Base-by-base conservation (phyloP, 1,284 basidiomycete genomes). In the Taiwanofungus camphoratus region DNA sequence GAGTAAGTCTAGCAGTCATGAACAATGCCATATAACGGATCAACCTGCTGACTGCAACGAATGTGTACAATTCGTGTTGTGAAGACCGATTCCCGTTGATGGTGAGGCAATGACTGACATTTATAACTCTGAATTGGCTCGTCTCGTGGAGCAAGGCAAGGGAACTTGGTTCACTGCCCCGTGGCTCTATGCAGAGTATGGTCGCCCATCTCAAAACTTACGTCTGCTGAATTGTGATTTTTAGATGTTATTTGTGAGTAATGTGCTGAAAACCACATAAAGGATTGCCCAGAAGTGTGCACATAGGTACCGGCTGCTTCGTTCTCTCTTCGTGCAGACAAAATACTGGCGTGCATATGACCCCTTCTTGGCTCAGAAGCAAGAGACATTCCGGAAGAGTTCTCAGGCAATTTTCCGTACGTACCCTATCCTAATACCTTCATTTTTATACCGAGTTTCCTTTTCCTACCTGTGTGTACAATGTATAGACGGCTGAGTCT, bases 171-270 rank as follows among this genome's bases (percentile, higher is more conserved):
- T 93, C 60, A 86, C 78, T 2, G 82, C 89, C 6, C 88, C 92
- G 3, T 98, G 94, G 92, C 73, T 99, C 11, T 97, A 78, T 60
- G 90, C 92, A 47, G 95, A 98, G 80, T 96, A 70, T 9, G 35
- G 20, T 29, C 22, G 33, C 36, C 23, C 5, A 36, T 42, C 23
- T 22, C 26, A 1, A 36, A 6, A 22, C 20, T 23, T 5, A n/a
- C 19, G 20, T 0, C 20, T 4, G 15, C 26, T 11, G 30, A 45
- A 51, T 32, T n/a, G n/a, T 54, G 45, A 18, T 52, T 33, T 26
- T 8, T 48, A 84, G 79, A 59, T 84, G 79, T 48, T 85, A 85
- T 54, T 57, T 84, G 80, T 82, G 44, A 52, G 74, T 64, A 21
- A 11, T 27, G 6, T 16, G 31, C 23, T 18, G 1, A 13, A 5